Conservation (phyloP, 805 yeast species). For the Candida ulmi region DNA sequence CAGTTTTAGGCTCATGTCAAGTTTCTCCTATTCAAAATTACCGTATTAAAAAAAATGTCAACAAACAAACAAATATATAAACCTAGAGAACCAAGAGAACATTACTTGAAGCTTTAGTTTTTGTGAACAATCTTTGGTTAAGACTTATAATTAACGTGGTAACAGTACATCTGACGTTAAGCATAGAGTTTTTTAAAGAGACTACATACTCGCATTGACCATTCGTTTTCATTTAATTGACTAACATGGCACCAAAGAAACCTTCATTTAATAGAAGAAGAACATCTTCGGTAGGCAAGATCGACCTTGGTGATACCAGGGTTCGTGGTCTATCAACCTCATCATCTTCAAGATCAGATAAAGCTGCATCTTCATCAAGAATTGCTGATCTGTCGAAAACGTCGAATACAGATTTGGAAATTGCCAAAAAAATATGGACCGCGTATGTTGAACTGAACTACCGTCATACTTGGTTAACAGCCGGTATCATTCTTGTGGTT, state of each 20-base stretch:
- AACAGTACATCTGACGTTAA: no score
- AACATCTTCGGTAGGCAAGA: slow-evolving; percentile 69
- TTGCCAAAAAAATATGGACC: slow-evolving; percentile 49
- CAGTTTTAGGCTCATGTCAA: no score
- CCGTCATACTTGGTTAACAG: slow-evolving; percentile 67
- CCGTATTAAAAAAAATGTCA: no score
- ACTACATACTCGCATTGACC: no score
- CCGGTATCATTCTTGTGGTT: slow-evolving; percentile 42
- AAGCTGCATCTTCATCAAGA: slow-evolving; percentile 33
- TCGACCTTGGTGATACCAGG: slow-evolving; percentile 67
- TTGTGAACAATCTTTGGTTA: no score
- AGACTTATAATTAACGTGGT: no score
- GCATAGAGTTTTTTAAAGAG: no score
- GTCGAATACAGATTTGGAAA: slow-evolving; percentile 42
- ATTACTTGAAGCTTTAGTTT: no score
- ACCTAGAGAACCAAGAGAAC: no score
- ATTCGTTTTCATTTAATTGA: no score
- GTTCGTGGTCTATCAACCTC: slow-evolving; percentile 67
- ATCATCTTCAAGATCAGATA: slow-evolving; percentile 39
- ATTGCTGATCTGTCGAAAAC: slow-evolving; percentile 26
- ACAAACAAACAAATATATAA: no score
- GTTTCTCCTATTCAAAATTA: no score
- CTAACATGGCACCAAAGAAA: not conserved
- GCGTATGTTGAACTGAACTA: slow-evolving; percentile 53
- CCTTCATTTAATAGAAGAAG: slow-evolving; percentile 27